Conservation (phyloP, 2,329 filamentous ascomycete species). For the Clonostachys sp. region DNA sequence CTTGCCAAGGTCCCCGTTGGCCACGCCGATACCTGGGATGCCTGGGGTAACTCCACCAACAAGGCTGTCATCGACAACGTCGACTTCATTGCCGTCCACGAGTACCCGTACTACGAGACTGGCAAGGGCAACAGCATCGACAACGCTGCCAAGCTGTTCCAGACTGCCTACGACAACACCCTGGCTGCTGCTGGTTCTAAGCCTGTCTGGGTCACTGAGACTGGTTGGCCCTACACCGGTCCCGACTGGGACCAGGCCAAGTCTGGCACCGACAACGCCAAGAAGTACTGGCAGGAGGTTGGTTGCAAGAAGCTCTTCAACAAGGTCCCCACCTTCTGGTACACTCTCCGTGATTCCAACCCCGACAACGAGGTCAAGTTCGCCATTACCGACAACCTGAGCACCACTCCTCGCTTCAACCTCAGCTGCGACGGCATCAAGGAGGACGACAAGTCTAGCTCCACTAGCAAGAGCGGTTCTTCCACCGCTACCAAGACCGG, state of each 20-base stretch:
- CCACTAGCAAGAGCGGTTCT: conserved; percentile 7
- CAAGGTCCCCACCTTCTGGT: conserved; percentile 56
- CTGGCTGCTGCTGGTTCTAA: conserved; percentile 41
- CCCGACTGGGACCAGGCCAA: conserved; percentile 48
- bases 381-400: conserved; percentile 48
- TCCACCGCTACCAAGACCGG: conserved; percentile 3
- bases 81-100: conserved; percentile 62
- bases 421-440: conserved; percentile 43
- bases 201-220: conserved; percentile 60
- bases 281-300: conserved; percentile 59
- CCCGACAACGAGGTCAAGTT: conserved; percentile 55
- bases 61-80: conserved; percentile 54
- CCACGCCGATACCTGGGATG: conserved; percentile 67
- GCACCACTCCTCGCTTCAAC: conserved; percentile 45
- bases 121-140: conserved; percentile 50
- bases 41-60: conserved; percentile 56
- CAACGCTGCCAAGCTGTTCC: conserved; percentile 50
- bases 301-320: conserved; percentile 56
- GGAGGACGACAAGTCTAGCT: conserved; percentile 10
- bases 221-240: conserved; percentile 59
- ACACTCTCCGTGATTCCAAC: conserved; percentile 57
- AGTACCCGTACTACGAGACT: conserved; percentile 63
- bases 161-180: conserved; percentile 38
- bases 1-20: conserved; percentile 49
- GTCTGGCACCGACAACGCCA: conserved; percentile 51